These are phyloP conservation scores for Didymellaceae sp. DNA, from an alignment of 2,329 filamentous ascomycete genomes.

Conservation along the genomic window DNA sequence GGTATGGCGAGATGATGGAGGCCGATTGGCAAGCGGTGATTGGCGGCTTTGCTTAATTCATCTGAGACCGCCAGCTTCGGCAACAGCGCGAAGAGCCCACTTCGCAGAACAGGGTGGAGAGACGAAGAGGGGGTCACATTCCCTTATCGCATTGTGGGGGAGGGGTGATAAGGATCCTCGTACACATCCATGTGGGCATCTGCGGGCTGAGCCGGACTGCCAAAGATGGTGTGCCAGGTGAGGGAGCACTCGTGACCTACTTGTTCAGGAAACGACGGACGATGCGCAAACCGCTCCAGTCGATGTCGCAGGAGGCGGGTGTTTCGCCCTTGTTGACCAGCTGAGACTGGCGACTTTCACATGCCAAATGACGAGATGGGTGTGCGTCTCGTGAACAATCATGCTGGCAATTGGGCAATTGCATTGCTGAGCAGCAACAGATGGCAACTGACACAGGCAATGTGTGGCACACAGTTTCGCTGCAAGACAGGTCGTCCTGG, in stretches of 20 bases:
- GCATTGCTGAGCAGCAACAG: conserved; percentile 26
- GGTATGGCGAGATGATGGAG: conserved; percentile 10
- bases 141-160: conserved; percentile 9
- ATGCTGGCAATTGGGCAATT: conserved; percentile 28
- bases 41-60: conserved; percentile 25
- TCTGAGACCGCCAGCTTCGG: conserved; percentile 13
- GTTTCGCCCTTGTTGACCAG: conserved; percentile 30
- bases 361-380: conserved; percentile 30
- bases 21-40: conserved; percentile 20
- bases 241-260: conserved; percentile 12
- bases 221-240: conserved; percentile 15
- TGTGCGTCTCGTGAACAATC: conserved; percentile 12
- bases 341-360: conserved; percentile 38
- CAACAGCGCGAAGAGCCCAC: conserved; percentile 9
- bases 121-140: conserved; percentile 7
- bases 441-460: conserved; percentile 27
- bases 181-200: conserved; percentile 18
- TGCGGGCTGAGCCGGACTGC: conserved; percentile 11
- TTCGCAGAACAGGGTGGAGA: conserved; percentile 8
- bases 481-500: conserved; percentile 41
- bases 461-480: conserved; percentile 31
- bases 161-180: conserved; percentile 16
- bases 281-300: conserved; percentile 15
- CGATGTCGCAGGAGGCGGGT: conserved; percentile 19
- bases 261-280: conserved; percentile 7